phyloP scores from a whole-genome alignment of 176 grass and related monocot genomes.

The Triticum dicoccoides region DNA sequence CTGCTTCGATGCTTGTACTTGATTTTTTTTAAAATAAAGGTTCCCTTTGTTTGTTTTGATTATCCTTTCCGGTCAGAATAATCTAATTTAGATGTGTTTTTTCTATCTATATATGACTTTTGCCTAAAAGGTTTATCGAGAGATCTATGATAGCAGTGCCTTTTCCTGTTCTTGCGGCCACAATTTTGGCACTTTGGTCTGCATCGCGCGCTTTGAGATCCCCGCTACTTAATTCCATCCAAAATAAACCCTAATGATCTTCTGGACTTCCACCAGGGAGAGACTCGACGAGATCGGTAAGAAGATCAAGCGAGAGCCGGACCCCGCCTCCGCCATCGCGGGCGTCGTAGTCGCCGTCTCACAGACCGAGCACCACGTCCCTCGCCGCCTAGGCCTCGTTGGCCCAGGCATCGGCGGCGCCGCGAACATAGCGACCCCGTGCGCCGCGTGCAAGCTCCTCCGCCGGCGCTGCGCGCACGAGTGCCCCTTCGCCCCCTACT shows the following conservation, averaged over 20 bases:
- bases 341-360: not conserved
- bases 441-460: constrained; percentile 95
- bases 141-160: not conserved
- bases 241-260: constrained; percentile 37
- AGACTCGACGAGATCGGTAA: constrained; percentile 74
- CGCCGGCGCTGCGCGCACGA: constrained; percentile 81
- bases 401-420: constrained; percentile 14
- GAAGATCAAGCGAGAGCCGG: constrained; percentile 79
- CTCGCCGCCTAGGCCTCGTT: constrained; percentile 29
- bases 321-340: not conserved
- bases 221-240: not conserved
- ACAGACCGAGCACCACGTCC: constrained; percentile 14
- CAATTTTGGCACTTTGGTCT: not conserved
- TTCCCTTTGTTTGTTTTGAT: not conserved
- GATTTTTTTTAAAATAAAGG: not conserved
- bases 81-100: not conserved
- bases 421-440: constrained; percentile 68
- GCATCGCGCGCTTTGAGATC: not conserved
- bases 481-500: constrained; percentile 93
- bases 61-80: not conserved
- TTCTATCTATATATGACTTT: constrained; percentile 4
- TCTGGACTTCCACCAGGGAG: constrained; percentile 38
- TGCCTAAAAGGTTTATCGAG: constrained; percentile 24
- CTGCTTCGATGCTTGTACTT: not conserved
- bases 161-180: constrained; percentile 15